Evolutionary conservation across 139 green algal species (phyloP).

Genomic region (Medakamo hakoo): DNA sequence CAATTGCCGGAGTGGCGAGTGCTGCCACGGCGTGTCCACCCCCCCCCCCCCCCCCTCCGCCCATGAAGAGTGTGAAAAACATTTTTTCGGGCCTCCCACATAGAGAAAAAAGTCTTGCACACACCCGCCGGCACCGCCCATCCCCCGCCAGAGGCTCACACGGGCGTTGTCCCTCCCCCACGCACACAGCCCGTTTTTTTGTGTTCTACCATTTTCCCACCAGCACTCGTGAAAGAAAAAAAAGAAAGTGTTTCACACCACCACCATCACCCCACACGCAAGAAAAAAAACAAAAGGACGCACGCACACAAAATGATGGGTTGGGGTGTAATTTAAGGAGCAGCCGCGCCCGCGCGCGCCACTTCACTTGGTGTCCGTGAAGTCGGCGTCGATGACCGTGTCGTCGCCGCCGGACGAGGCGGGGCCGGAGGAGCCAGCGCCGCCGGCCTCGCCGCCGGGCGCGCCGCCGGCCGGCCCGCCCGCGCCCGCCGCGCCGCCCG

Average conservation of each 20-base stretch:
- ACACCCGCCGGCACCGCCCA: too few relatives aligned
- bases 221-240: neutral
- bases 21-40: too few relatives aligned
- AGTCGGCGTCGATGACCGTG: slow-evolving; percentile 93
- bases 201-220: neutral
- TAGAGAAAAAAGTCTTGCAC: too few relatives aligned
- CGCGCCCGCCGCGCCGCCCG: slow-evolving; percentile 17
- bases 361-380: slow-evolving; percentile 55
- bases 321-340: too few relatives aligned
- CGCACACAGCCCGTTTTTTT: neutral
- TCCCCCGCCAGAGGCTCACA: too few relatives aligned
- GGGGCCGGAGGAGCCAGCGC: slow-evolving; percentile 9
- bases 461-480: slow-evolving; percentile 11
- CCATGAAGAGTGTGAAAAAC: too few relatives aligned
- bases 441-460: slow-evolving; percentile 13
- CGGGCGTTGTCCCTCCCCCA: neutral
- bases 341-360: too few relatives aligned
- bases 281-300: neutral
- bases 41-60: too few relatives aligned
- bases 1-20: too few relatives aligned
- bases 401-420: slow-evolving; percentile 39
- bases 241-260: neutral
- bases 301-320: neutral
- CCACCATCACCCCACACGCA: neutral
- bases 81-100: too few relatives aligned